Conservation (phyloP, 805 yeast genomes). For the Saccharomycopsis guyanensis region DNA sequence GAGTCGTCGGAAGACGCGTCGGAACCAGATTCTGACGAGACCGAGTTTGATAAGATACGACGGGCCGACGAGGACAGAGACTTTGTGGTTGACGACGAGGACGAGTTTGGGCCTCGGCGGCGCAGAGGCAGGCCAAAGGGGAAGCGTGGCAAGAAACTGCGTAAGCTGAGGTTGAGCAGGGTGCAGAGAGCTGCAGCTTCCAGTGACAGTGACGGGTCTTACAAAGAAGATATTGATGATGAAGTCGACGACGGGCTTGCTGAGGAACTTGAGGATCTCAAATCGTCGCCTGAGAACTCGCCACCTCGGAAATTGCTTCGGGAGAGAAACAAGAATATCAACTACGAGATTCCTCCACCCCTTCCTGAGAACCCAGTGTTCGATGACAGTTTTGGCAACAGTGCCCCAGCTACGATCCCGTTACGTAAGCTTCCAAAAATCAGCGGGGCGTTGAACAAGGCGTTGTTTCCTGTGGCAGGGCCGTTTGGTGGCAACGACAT, state of each 20-base stretch:
- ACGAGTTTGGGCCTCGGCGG: slow-evolving; percentile 7
- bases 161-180: slow-evolving; percentile 19
- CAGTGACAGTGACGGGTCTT: slow-evolving; percentile 24
- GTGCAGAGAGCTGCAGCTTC: slow-evolving; percentile 18
- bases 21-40: slow-evolving; percentile 18
- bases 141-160: slow-evolving; percentile 15
- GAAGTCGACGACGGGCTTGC: slow-evolving; percentile 24
- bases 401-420: slow-evolving; percentile 28
- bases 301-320: slow-evolving; percentile 46
- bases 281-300: slow-evolving; percentile 25
- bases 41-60: slow-evolving; percentile 14
- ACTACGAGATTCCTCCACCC: slow-evolving; percentile 83
- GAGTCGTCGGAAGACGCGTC: slow-evolving; percentile 18
- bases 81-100: slow-evolving; percentile 27
- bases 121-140: slow-evolving; percentile 16
- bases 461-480: slow-evolving; percentile 89
- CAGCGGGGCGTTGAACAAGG: slow-evolving; percentile 44
- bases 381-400: slow-evolving; percentile 27
- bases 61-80: slow-evolving; percentile 22
- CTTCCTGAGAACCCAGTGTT: slow-evolving; percentile 31
- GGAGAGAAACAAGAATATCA: slow-evolving; percentile 64
- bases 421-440: slow-evolving; percentile 32
- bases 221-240: slow-evolving; percentile 24
- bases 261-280: slow-evolving; percentile 21
- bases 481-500: slow-evolving; percentile 98